Evolutionary conservation across 495 filamentous ascomycete genomes (phyloP), one percentile per base, ranked within the genome.

Genomic region (Penicillium steckii): DNA sequence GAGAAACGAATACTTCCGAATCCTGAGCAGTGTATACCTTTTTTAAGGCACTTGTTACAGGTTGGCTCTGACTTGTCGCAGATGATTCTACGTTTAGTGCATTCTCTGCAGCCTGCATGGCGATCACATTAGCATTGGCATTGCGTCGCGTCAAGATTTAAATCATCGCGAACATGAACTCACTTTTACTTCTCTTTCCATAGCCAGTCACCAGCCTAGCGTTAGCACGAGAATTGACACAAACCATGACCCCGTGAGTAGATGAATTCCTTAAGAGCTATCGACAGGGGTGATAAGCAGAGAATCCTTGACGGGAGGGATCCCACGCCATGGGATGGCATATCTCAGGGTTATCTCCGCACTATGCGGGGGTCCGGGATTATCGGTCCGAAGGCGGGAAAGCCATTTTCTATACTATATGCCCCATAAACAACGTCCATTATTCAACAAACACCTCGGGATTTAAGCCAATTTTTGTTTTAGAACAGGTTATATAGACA

Each of bases 1-100:
- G 47, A 48, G 25, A 63, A 63, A 2, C 60, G 56, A 46, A 60
- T 57, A 23, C 60, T 42, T 1, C 53, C 60, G 1, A 40, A 26
- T 0, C 62, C 62, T 7, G 56, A 59, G 29, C 62, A 66, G 10
- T 62, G 59, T 4, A 62, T 53, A 5, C 63, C 63, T n/a, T 58
- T 57, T 12, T 66, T 63, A n/a, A 44, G 43, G 37, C 63, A 63
- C 26, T 59, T 61, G 5, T 38, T n/a, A 42, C 63, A 66, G 2
- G 17, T 51, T 2, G 62, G 62, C 25, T 60, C 53, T 1, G 30
- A 41, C 10, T 42, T 43, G 37, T 66, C 62, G 30, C 62, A 66
- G 32, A 57, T 30, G 26, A 63, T 63, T 8, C 60, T 57, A n/a
- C 60, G 56, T 30, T 63, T 59, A 17, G 60, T 52, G 40, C 60